Evolutionary conservation across 139 green algal species (phyloP).

Genomic region (Chlamydomonas incerta): DNA sequence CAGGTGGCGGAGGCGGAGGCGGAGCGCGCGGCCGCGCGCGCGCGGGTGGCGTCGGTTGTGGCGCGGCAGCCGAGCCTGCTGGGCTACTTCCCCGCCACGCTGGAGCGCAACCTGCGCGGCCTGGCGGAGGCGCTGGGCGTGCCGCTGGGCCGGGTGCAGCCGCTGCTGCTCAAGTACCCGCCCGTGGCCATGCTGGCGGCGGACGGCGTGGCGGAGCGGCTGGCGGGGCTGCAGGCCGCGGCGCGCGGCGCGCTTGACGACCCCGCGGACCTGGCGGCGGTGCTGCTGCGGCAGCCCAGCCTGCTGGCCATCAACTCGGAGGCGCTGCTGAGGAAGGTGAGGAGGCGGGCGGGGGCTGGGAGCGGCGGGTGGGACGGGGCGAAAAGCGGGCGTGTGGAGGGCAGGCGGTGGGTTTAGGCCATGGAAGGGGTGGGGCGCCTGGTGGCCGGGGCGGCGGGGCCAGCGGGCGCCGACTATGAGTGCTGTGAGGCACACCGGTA

Average conservation of each 20-base stretch:
- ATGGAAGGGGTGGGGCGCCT: too few relatives aligned
- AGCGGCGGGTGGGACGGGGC: too few relatives aligned
- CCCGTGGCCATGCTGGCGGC: constrained; percentile 1
- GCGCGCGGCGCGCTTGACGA: background rate
- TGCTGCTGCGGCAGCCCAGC: constrained; percentile 15
- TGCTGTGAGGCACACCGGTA: too few relatives aligned
- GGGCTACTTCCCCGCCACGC: constrained; percentile 30
- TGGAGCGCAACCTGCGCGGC: constrained; percentile 24
- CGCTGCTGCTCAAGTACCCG: constrained; percentile 34
- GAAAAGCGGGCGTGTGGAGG: too few relatives aligned
- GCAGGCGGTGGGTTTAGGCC: too few relatives aligned
- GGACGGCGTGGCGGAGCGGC: background rate
- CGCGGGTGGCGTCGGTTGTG: background rate
- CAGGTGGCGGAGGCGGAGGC: too few relatives aligned
- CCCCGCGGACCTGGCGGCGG: background rate
- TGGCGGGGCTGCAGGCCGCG: background rate
- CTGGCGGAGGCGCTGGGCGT: background rate
- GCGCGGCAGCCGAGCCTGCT: constrained; percentile 19
- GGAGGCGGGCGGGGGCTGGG: too few relatives aligned
- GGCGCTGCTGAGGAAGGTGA: too few relatives aligned
- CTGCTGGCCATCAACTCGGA: background rate
- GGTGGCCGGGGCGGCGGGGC: too few relatives aligned
- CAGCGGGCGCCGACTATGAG: too few relatives aligned
- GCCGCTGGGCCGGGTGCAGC: background rate
- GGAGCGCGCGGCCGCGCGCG: too few relatives aligned